phyloP scores from a whole-genome alignment of 352 stramenopile species.

The Phytophthora citrophthora region DNA sequence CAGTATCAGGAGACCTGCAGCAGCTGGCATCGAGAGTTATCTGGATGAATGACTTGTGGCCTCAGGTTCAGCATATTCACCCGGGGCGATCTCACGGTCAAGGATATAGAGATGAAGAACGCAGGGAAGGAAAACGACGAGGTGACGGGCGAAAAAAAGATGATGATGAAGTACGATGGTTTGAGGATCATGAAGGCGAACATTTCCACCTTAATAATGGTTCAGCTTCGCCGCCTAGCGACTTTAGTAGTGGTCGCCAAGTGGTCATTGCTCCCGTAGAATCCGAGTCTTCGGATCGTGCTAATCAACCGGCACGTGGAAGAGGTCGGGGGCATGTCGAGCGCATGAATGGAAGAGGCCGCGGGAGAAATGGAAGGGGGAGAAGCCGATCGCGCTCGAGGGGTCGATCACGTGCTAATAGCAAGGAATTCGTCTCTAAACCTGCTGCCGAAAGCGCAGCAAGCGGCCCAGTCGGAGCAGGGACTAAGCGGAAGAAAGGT shows the following conservation, averaged over 20 bases:
- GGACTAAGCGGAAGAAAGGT: conserved; percentile 14
- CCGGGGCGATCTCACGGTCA: conserved; percentile 13
- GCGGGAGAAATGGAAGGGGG: conserved; percentile 22
- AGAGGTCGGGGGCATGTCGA: conserved; percentile 23
- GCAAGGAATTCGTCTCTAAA: neutral
- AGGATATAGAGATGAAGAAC: conserved; percentile 17
- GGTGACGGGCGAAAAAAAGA: conserved; percentile 7
- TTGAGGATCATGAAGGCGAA: conserved; percentile 36
- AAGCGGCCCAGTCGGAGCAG: conserved; percentile 9
- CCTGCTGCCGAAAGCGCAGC: conserved; percentile 7
- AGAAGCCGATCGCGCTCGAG: conserved; percentile 38
- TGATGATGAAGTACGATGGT: conserved; percentile 17
- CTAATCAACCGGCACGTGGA: conserved; percentile 9
- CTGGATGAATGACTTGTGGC: conserved; percentile 78
- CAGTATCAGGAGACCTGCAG: conserved; percentile 80
- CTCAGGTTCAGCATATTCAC: conserved; percentile 37
- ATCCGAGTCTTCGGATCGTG: conserved; percentile 6
- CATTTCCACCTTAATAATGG: conserved; percentile 11
- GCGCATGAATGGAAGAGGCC: conserved; percentile 25
- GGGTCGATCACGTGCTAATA: conserved; percentile 24
- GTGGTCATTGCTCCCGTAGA: conserved; percentile 32
- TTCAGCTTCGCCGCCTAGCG: conserved; percentile 10
- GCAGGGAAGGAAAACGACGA: conserved; percentile 15
- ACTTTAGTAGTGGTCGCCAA: conserved; percentile 31
- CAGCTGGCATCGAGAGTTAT: conserved; percentile 78